Percentiles rank a stretch among this genome's conserved stretches.
Evolutionary conservation across 257 asterid species (phyloP).

Genomic region (Echites panduratus): DNA sequence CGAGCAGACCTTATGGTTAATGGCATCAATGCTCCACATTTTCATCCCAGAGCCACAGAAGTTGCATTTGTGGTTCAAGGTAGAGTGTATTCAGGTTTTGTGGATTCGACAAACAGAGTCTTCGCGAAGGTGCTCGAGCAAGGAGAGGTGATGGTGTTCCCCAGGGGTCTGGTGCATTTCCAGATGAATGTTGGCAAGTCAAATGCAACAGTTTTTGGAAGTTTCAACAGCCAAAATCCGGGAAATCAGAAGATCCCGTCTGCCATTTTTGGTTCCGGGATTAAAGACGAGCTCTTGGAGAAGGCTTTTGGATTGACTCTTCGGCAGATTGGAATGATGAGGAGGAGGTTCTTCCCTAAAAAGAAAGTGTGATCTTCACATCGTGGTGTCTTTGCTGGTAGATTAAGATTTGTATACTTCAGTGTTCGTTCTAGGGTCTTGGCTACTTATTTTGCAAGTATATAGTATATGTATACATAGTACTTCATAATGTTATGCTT

Average conservation of each 20-base stretch:
- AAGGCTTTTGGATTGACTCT: conserved; percentile 52
- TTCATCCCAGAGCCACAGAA: conserved; percentile 54
- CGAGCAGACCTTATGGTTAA: conserved; percentile 46
- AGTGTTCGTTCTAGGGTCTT: neutral
- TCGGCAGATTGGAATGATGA: conserved; percentile 32
- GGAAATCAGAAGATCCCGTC: conserved; percentile 48
- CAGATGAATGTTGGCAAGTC: conserved; percentile 54
- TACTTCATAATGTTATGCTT: neutral
- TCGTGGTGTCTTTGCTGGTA: neutral
- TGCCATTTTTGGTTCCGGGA: conserved; percentile 46
- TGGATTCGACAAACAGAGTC: conserved; percentile 41
- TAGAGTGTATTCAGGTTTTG: conserved; percentile 48
- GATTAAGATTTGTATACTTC: neutral
- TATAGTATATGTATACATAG: no score
- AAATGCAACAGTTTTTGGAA: conserved; percentile 38
- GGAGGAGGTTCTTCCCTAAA: conserved; percentile 35
- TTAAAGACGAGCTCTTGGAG: conserved; percentile 52
- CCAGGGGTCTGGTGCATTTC: conserved; percentile 56
- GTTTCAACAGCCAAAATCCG: conserved; percentile 53
- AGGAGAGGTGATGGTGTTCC: conserved; percentile 61
- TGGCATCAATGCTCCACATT: conserved; percentile 58
- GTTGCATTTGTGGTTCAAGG: conserved; percentile 40
- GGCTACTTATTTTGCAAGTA: neutral
- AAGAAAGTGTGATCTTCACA: neutral
- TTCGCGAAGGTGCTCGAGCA: conserved; percentile 43